A percentile compares a stretch with the other conserved stretches of the same genome.
Conservation (phyloP, 495 filamentous ascomycete species). For the Daldinia decipiens region DNA sequence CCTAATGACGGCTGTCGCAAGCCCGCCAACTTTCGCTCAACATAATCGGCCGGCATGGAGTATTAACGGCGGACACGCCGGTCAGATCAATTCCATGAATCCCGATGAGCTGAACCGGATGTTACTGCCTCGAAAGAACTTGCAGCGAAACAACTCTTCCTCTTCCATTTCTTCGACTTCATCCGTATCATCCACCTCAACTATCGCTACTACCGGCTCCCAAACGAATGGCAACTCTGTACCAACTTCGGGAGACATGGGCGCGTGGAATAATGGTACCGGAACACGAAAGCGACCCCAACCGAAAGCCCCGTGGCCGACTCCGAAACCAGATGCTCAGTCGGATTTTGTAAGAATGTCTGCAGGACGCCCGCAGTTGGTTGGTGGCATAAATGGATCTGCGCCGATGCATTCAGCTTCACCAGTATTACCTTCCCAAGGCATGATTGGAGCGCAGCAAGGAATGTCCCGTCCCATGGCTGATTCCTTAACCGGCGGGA, state of each 20-base stretch:
- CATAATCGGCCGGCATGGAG: conserved; percentile 71
- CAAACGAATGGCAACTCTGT: conserved; percentile 56
- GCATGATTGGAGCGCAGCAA: conserved; percentile 52
- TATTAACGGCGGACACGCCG: conserved; percentile 77
- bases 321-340: conserved; percentile 54
- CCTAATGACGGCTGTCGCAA: conserved; percentile 96
- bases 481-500: conserved; percentile 64
- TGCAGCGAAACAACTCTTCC: conserved; percentile 86
- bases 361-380: conserved; percentile 54
- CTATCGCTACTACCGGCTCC: conserved; percentile 56
- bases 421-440: conserved; percentile 68
- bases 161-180: conserved; percentile 80
- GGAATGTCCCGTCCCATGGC: conserved; percentile 60
- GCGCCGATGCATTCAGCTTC: conserved; percentile 80
- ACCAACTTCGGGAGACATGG: conserved; percentile 54
- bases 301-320: conserved; percentile 75
- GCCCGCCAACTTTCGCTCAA: conserved; percentile 85
- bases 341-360: conserved; percentile 58
- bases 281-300: conserved; percentile 72
- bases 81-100: conserved; percentile 78
- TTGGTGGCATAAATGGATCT: conserved; percentile 69
- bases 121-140: conserved; percentile 85
- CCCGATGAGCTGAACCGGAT: conserved; percentile 87
- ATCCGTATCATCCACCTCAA: conserved; percentile 71
- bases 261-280: conserved; percentile 59